Conservation (phyloP, 345 rosid genomes). For the Eucalyptus caleyi region DNA sequence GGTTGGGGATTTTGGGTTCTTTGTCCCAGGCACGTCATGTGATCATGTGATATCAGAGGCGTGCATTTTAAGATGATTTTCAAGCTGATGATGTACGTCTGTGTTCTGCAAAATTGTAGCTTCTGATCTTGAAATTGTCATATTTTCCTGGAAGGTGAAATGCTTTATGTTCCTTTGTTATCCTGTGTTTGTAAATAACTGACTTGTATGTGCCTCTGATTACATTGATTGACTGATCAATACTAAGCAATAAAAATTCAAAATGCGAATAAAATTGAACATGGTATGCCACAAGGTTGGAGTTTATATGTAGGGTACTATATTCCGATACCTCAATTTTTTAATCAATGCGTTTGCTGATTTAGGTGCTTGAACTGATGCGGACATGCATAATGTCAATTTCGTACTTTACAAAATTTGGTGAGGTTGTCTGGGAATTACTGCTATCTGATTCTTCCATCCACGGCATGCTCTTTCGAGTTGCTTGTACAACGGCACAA, state of each 20-base stretch:
- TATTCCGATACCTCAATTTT: not conserved
- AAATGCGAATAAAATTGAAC: not conserved
- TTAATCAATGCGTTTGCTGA: not conserved
- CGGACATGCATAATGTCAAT: constrained; percentile 47
- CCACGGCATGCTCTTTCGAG: constrained; percentile 49
- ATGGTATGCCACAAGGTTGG: not conserved
- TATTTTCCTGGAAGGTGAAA: not conserved
- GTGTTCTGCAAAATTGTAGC: not conserved
- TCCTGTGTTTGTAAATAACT: not conserved
- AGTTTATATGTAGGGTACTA: not conserved
- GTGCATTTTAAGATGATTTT: not conserved
- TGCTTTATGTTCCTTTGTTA: not conserved
- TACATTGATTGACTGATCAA: not conserved
- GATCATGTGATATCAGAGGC: not conserved
- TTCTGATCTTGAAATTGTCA: not conserved
- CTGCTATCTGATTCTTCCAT: constrained; percentile 78
- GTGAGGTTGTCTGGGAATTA: constrained; percentile 42
- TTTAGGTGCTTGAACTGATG: constrained; percentile 67
- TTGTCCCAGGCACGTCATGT: not conserved
- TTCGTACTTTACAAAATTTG: constrained; percentile 38
- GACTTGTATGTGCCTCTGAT: not conserved
- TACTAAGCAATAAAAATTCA: not conserved
- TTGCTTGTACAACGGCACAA: constrained; percentile 60
- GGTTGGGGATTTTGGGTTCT: not conserved
- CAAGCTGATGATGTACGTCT: not conserved